Conservation (phyloP, 192 early-diverging fungal species). For the Podila epicladia region DNA sequence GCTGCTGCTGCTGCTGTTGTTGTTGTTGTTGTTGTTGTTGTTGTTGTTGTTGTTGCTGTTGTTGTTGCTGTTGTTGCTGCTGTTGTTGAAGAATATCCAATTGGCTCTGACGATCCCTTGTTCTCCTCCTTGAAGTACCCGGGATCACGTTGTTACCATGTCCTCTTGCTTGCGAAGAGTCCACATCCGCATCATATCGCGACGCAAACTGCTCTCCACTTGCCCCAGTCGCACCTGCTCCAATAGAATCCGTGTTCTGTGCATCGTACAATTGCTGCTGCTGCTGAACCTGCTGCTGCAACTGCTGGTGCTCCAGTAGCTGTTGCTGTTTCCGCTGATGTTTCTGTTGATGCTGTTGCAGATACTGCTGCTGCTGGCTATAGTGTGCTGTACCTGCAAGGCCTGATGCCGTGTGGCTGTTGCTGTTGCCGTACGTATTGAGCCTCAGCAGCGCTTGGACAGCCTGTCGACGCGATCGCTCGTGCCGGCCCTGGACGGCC, state of each 20-base stretch:
- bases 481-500: slow-evolving; percentile 77
- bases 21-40: background rate
- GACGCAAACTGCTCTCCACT: slow-evolving; percentile 6
- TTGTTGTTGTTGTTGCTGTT: background rate
- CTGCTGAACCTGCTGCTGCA: slow-evolving; percentile 48
- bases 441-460: slow-evolving; percentile 20
- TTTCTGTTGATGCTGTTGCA: slow-evolving; percentile 46
- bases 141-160: background rate
- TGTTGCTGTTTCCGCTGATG: slow-evolving; percentile 39
- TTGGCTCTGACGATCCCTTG: slow-evolving; percentile 44
- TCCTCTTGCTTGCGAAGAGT: too few relatives aligned
- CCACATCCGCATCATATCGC: background rate
- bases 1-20: too few relatives aligned
- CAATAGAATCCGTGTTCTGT: slow-evolving; percentile 5
- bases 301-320: slow-evolving; percentile 37
- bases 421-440: slow-evolving; percentile 32
- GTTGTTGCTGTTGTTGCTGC: background rate
- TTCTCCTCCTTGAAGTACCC: slow-evolving; percentile 13
- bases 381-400: slow-evolving; percentile 21
- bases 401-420: background rate
- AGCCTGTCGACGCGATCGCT: slow-evolving; percentile 68
- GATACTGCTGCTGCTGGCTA: slow-evolving; percentile 49
- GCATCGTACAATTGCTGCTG: slow-evolving; percentile 41
- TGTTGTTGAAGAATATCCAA: slow-evolving; percentile 18
- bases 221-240: background rate